These are phyloP conservation scores for Leptomonas seymouri DNA, from an alignment of 208 protist species.

Conservation along the genomic window DNA sequence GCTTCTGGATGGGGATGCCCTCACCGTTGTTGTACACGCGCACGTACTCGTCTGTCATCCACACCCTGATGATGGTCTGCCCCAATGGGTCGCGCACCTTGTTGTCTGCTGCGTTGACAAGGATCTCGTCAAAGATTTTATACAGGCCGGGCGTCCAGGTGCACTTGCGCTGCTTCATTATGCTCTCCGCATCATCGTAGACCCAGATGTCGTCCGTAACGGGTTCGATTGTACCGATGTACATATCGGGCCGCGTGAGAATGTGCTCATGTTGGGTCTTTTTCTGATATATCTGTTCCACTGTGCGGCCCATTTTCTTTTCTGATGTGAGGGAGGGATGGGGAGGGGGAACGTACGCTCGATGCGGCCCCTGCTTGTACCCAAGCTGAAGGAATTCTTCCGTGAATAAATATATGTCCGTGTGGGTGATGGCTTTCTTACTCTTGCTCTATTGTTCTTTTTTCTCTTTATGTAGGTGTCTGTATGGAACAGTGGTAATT, in stretches of 20 bases:
- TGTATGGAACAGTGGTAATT: background rate
- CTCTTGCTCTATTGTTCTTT: slow-evolving; percentile 11
- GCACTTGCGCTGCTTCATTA: slow-evolving; percentile 95
- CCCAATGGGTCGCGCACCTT: slow-evolving; percentile 95
- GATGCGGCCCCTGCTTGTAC: no score
- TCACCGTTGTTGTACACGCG: slow-evolving; percentile 98
- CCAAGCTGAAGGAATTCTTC: no score
- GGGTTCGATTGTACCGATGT: slow-evolving; percentile 97
- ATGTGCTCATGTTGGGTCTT: slow-evolving; percentile 99
- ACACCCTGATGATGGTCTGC: slow-evolving; percentile 94
- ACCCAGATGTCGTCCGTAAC: slow-evolving; percentile 96
- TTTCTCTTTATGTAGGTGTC: slow-evolving; percentile 5
- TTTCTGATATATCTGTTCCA: slow-evolving; percentile 98
- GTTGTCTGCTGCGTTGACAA: slow-evolving; percentile 99
- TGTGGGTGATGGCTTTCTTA: no score
- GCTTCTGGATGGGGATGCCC: slow-evolving; percentile 98
- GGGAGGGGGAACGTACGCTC: no score
- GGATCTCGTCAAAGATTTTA: slow-evolving; percentile 99
- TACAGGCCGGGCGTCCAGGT: slow-evolving; percentile 99
- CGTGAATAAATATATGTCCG: no score
- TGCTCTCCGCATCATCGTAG: slow-evolving; percentile 87
- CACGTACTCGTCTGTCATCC: slow-evolving; percentile 97
- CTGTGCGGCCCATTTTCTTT: slow-evolving; percentile 56
- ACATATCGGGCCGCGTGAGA: slow-evolving; percentile 99
- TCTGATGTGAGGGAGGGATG: background rate